Conservation (phyloP, 202 grass and related monocot species). For the Sporobolus alterniflorus region DNA sequence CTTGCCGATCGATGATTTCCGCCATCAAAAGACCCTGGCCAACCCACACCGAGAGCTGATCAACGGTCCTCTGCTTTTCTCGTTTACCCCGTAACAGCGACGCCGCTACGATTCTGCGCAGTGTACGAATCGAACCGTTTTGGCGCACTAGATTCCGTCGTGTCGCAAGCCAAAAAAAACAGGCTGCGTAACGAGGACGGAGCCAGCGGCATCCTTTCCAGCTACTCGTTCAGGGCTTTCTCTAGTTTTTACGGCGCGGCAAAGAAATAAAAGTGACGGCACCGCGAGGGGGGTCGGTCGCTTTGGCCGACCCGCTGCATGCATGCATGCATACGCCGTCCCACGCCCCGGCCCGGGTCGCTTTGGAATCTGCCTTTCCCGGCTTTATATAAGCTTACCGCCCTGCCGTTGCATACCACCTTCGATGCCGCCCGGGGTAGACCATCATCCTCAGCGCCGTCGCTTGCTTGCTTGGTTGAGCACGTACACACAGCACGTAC, state of each 20-base stretch:
- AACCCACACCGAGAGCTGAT: neutral
- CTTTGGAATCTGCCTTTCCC: neutral
- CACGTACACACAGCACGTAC: too few species aligned
- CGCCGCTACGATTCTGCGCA: neutral
- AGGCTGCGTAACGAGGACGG: too few species aligned
- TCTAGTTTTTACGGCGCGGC: too few species aligned
- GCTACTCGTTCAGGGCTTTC: too few species aligned
- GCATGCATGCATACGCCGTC: neutral
- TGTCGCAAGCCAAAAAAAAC: neutral
- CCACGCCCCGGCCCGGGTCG: neutral
- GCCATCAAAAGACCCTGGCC: slow-evolving; percentile 28
- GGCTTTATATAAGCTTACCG: slow-evolving; percentile 44
- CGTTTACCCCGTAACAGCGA: slow-evolving; percentile 16
- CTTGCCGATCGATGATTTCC: neutral
- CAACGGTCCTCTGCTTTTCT: neutral
- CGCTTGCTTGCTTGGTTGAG: too few species aligned
- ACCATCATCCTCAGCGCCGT: neutral
- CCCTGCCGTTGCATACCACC: slow-evolving; percentile 11
- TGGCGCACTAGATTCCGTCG: neutral
- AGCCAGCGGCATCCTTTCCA: too few species aligned
- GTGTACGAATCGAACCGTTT: neutral
- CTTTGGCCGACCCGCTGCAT: too few species aligned
- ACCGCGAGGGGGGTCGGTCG: too few species aligned
- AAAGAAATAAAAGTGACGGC: too few species aligned
- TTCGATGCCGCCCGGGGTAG: neutral